Evolutionary conservation across 257 asterid species (phyloP).

Genomic region (Thymus mandschuricus): DNA sequence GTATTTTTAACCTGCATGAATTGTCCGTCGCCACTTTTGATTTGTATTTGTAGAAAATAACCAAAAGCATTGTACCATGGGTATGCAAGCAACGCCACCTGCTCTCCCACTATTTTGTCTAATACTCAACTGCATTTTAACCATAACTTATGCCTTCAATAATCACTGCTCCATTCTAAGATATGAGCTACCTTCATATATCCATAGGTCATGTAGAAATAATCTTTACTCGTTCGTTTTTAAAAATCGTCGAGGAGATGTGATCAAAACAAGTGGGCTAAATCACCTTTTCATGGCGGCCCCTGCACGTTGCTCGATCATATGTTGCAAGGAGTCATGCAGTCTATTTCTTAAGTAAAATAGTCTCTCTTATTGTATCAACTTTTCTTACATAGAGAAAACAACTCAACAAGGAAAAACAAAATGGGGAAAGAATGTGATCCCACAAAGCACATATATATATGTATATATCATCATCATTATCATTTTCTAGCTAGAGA

Average conservation of each 20-base stretch:
- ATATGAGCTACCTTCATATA: no score
- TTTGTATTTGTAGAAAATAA: conserved; percentile 22
- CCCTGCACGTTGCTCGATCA: no score
- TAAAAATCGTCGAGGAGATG: no score
- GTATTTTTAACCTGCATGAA: conserved; percentile 10
- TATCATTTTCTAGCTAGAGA: conserved; percentile 31
- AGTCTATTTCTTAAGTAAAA: neutral
- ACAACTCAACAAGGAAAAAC: conserved; percentile 10
- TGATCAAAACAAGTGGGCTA: no score
- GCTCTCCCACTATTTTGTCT: conserved; percentile 29
- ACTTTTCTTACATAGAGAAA: conserved; percentile 32
- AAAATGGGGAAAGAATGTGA: neutral
- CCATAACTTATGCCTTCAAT: neutral
- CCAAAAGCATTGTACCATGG: conserved; percentile 27
- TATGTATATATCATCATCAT: neutral
- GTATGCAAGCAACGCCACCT: conserved; percentile 14
- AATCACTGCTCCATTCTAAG: no score
- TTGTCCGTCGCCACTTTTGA: neutral
- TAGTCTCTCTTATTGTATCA: conserved; percentile 33
- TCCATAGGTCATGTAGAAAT: no score
- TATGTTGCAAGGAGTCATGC: neutral
- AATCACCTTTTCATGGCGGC: no score
- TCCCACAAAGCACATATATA: conserved; percentile 3
- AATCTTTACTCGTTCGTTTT: no score
- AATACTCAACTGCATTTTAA: conserved; percentile 11